Percentiles rank a stretch among this genome's conserved stretches.
Conservation (phyloP, 2,329 filamentous ascomycete species). For the Botrytis fragariae region DNA sequence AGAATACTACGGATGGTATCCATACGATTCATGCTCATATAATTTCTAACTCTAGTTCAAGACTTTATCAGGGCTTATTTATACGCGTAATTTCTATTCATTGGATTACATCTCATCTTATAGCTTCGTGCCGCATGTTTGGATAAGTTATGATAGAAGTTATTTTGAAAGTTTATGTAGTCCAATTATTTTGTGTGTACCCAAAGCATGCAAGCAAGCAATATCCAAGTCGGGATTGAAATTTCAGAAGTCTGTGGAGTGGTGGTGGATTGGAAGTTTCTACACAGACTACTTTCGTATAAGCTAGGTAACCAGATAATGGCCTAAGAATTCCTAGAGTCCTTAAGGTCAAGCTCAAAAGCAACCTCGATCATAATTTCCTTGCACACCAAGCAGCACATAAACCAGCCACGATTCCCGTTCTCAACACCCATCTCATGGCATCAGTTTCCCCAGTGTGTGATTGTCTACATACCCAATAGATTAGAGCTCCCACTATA, state of each 20-base stretch:
- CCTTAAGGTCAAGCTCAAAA: not conserved
- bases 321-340: not conserved
- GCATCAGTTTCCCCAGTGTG: not conserved
- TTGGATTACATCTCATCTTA: not conserved
- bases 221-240: not conserved
- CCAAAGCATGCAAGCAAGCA: not conserved
- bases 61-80: not conserved
- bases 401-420: not conserved
- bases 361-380: not conserved
- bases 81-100: not conserved
- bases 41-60: not conserved
- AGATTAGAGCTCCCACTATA: not conserved
- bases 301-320: not conserved
- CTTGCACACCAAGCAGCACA: not conserved
- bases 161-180: not conserved
- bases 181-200: not conserved
- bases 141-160: not conserved
- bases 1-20: not conserved
- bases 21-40: not conserved
- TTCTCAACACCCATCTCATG: constrained; percentile 1
- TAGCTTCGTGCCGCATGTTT: not conserved
- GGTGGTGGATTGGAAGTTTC: too few species aligned
- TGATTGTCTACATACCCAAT: not conserved
- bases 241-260: not conserved
- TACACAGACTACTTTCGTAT: not conserved